Evolutionary conservation across 306 rosid species (phyloP), one percentile per base, ranked within the genome.

Genomic region (Crataegus laevigata): DNA sequence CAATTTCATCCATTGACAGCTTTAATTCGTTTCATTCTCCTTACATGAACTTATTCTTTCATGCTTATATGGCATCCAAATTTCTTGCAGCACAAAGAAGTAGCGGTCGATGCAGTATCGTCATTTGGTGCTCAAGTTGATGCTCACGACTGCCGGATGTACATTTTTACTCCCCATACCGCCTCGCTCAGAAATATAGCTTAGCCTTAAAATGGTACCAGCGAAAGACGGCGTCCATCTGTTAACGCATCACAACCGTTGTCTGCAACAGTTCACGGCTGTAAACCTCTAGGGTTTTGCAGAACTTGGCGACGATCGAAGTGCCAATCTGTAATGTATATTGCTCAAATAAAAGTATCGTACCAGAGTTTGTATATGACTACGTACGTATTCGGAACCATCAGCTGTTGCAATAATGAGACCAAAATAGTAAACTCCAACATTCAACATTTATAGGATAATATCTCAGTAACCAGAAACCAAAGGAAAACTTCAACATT

Each of bases 41-140:
- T 42, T 22, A 0, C 14, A 13, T 36, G 38, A 71, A 19, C 51
- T 40, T 32, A 5, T 3, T 40, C 29, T 42, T 59, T 64, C 54
- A 62, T 19, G 82, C 77, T 80, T 78, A n/a, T 32, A 72, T 47
- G 8, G 72, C 52, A 38, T 47, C 59, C 52, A 6, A 54, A 50
- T 76, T 77, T 61, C 58, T 73, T 82, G 88, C 93, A 91, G 98
- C 99, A 92, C 85, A 77, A 89, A 83, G 80, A 77, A 62, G 30
- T 89, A 40, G 32, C 67, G 5, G 78, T 3, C 52, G 85, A 64
- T 74, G 96, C 86, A 8, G 90, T 86, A 68, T 86, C 91, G 42
- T 85, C 92, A n/a, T 92, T 89, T 67, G 74, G 90, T 76, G 87
- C 91, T 57, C 69, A 2, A 66, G 96, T 94, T 58, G 87, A 86